Conservation (phyloP, 2,329 filamentous ascomycete genomes). For the Exophiala phaeomuriformis region DNA sequence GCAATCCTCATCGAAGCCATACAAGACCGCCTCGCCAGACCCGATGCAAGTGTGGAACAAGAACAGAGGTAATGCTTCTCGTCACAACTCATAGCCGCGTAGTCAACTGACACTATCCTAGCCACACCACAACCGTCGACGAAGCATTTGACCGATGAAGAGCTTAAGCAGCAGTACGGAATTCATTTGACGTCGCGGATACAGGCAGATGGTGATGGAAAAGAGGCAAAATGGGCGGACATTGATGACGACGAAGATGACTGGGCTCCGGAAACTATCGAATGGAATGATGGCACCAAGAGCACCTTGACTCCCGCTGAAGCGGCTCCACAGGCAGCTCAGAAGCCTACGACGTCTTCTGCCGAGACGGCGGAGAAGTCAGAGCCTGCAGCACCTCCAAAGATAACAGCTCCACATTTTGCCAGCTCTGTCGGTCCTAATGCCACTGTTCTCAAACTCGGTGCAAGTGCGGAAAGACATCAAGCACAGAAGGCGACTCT, state of each 20-base stretch:
- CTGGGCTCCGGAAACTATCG: constrained; percentile 56
- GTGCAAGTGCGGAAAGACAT: constrained; percentile 39
- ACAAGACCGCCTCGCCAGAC: constrained; percentile 50
- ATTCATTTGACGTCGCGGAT: constrained; percentile 60
- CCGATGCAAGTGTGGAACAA: constrained; percentile 65
- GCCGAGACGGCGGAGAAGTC: constrained; percentile 19
- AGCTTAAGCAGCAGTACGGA: constrained; percentile 61
- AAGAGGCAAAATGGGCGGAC: constrained; percentile 61
- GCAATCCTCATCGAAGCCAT: constrained; percentile 45
- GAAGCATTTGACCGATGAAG: constrained; percentile 61
- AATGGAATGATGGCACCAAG: constrained; percentile 64
- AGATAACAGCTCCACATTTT: constrained; percentile 32
- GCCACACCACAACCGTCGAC: constrained; percentile 40
- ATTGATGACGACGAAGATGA: constrained; percentile 64
- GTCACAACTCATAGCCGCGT: background rate
- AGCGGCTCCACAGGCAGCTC: constrained; percentile 19
- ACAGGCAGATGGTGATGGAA: constrained; percentile 54
- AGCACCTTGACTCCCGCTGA: constrained; percentile 49
- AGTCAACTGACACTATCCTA: constrained; percentile 42
- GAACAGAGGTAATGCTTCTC: constrained; percentile 50
- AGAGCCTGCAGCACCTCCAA: constrained; percentile 28
- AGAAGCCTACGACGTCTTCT: constrained; percentile 24
- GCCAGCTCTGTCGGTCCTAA: constrained; percentile 44
- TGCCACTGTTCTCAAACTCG: constrained; percentile 43
- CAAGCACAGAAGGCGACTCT: constrained; percentile 39